Conservation (phyloP, 2,329 filamentous ascomycete species). For the Penicillium sp. region DNA sequence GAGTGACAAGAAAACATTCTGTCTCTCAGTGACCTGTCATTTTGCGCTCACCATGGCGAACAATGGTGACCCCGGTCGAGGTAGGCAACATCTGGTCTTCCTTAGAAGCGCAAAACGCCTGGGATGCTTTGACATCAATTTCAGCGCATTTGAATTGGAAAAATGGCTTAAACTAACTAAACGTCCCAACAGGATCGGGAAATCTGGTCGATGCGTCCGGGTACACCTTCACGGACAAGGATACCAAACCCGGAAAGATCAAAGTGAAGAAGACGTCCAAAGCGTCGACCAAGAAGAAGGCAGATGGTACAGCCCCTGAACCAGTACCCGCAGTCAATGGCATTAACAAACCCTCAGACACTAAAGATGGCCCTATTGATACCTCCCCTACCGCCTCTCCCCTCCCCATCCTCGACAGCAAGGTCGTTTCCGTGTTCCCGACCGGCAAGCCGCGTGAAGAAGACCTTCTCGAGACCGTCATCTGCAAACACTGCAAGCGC, state of each 20-base stretch:
- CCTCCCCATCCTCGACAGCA: conserved; percentile 66
- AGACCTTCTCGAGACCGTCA: conserved; percentile 73
- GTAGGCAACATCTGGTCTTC: conserved; percentile 24
- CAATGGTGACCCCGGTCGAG: conserved; percentile 37
- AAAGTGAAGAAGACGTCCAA: conserved; percentile 44
- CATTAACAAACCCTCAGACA: conserved; percentile 15
- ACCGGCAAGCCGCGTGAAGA: conserved; percentile 80
- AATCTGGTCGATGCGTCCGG: conserved; percentile 47
- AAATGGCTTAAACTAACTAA: conserved; percentile 5
- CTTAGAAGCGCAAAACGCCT: conserved; percentile 8
- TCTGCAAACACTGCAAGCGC: conserved; percentile 95
- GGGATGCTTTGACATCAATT: conserved; percentile 3
- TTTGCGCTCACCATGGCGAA: conserved; percentile 33
- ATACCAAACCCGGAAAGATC: conserved; percentile 46
- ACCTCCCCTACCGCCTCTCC: conserved; percentile 41
- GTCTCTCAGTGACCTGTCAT: conserved; percentile 3
- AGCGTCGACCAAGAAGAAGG: conserved; percentile 37
- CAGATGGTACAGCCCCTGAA: conserved; percentile 28
- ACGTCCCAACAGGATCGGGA: conserved; percentile 22
- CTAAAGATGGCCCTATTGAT: conserved; percentile 29
- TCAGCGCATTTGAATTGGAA: not conserved
- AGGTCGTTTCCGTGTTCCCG: conserved; percentile 73
- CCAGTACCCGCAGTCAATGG: not conserved
- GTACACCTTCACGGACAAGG: conserved; percentile 47
- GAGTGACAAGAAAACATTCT: conserved; percentile 3